Evolutionary conservation across 768 basidiomycete genomes (phyloP), one percentile per base, ranked within the genome.

Genomic region (Mycena haematopus): DNA sequence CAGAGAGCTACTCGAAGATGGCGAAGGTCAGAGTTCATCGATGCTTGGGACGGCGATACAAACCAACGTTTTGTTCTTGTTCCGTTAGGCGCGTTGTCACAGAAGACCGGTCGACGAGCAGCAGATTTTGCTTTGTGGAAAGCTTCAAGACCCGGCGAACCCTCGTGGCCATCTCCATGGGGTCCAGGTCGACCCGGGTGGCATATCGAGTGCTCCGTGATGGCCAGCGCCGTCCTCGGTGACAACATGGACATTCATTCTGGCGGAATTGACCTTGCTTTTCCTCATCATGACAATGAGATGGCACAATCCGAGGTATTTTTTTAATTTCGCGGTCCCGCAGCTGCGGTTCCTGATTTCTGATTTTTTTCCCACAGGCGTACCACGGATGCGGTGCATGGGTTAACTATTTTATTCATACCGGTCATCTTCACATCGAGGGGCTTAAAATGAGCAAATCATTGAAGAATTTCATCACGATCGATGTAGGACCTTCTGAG

Each of bases 391-490:
- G 94, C 77, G 74, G 81, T 27, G 83, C 95, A 66, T 99, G 97
- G 97, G 96, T 99, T 68, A 98, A 97, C 73, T 99, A 99, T 75
- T 99, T 99, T 80, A 79, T 99, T 52, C 97, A 99, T 76, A 99
- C 96, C 0, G 97, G 97, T 13, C 97, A 99, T 79, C 79, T 99
- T 35, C 96, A 99, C 74, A 99, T 99, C 68, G 95, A 97, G 74
- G 97, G 97, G 10, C 80, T 97, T 61, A 99, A 99, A 77, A 99
- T 99, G 97, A 95, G 93, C 79, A 99, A 99, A 78, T 96, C 94
- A 11, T 78, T 99, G 65, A 99, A 99, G 76, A 99, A 99, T 73
- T 99, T 99, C 73, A 97, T 99, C 70, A 98, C 97, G 8, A 97
- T 99, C 60, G 89, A 92, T 69, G 92, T 92, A 71, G 52, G 33